Evolutionary conservation across 805 yeast species (phyloP).

Genomic region (Metschnikowia vanudenii): DNA sequence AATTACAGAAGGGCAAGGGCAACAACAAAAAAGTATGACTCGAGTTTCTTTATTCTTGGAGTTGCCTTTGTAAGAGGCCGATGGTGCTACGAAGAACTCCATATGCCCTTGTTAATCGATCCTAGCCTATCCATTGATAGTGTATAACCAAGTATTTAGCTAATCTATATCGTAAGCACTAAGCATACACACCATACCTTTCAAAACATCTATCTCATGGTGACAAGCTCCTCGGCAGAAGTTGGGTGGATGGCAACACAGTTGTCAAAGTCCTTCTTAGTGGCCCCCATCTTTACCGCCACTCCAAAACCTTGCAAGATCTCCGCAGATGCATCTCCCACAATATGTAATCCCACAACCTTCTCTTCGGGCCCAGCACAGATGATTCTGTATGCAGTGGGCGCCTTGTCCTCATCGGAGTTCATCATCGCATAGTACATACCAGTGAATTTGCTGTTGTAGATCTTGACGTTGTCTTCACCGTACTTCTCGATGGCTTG

Average conservation of each 20-base stretch:
- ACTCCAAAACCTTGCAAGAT: slow-evolving; percentile 98
- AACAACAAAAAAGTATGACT: no score
- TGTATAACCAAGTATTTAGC: slow-evolving; percentile 2
- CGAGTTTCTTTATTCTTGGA: no score
- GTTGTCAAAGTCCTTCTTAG: slow-evolving; percentile 90
- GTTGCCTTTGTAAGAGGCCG: no score
- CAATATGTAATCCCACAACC: slow-evolving; percentile 91
- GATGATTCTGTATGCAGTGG: slow-evolving; percentile 82
- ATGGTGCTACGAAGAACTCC: no score
- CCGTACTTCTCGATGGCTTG: slow-evolving; percentile 81
- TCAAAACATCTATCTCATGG: slow-evolving; percentile 46
- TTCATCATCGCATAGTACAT: slow-evolving; percentile 90
- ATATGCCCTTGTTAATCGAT: slow-evolving; percentile 5
- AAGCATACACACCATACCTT: background rate
- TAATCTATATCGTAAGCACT: slow-evolving; percentile 3
- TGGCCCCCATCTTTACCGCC: slow-evolving; percentile 98
- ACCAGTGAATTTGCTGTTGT: slow-evolving; percentile 79
- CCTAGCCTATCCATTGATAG: slow-evolving; percentile 2
- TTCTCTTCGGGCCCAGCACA: slow-evolving; percentile 80
- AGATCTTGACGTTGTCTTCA: slow-evolving; percentile 72
- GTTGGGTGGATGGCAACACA: slow-evolving; percentile 99
- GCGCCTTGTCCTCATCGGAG: slow-evolving; percentile 64
- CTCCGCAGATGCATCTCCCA: slow-evolving; percentile 90
- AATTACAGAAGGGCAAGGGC: no score
- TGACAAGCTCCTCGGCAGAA: slow-evolving; percentile 95